Evolutionary conservation across 345 rosid genomes (phyloP).

Genomic region (Syzygium aromaticum): DNA sequence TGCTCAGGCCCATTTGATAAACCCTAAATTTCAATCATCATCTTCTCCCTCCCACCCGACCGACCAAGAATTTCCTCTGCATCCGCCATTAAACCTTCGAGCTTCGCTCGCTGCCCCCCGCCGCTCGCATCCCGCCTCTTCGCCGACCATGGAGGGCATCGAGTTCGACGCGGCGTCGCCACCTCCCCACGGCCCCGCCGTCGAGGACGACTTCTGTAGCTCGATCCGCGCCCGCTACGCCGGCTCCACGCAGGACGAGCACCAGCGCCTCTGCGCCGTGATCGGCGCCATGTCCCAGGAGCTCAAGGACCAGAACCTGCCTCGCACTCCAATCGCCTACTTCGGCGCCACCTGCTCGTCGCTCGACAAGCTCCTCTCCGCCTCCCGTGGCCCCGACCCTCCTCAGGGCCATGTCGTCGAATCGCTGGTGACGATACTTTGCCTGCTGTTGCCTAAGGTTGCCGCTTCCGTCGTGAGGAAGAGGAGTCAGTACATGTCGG

Average conservation of each 20-base stretch:
- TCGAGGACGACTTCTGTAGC: constrained; percentile 43
- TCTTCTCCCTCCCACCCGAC: background rate
- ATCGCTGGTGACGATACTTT: constrained; percentile 49
- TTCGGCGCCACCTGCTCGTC: constrained; percentile 58
- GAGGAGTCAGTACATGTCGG: constrained; percentile 44
- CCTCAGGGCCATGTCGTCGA: constrained; percentile 35
- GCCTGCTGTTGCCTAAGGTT: constrained; percentile 47
- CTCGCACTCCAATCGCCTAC: constrained; percentile 59
- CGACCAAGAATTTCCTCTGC: background rate
- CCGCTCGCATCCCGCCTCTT: background rate
- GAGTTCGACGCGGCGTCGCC: constrained; percentile 13
- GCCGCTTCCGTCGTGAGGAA: constrained; percentile 35
- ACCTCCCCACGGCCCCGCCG: background rate
- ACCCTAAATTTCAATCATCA: background rate
- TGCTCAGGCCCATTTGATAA: background rate
- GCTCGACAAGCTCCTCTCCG: constrained; percentile 43
- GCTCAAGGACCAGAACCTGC: constrained; percentile 55
- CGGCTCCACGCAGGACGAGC: constrained; percentile 42
- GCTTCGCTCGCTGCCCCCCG: background rate
- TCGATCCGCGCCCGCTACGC: constrained; percentile 42
- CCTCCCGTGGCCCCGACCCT: constrained; percentile 15
- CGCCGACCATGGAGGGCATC: constrained; percentile 19
- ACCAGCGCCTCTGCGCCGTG: constrained; percentile 55
- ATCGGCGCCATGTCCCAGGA: constrained; percentile 67
- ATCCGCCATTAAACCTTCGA: background rate